Evolutionary conservation across 73 alveolate species (phyloP), one percentile per base, ranked within the genome.

Genomic region (Durusdinium trenchii): DNA sequence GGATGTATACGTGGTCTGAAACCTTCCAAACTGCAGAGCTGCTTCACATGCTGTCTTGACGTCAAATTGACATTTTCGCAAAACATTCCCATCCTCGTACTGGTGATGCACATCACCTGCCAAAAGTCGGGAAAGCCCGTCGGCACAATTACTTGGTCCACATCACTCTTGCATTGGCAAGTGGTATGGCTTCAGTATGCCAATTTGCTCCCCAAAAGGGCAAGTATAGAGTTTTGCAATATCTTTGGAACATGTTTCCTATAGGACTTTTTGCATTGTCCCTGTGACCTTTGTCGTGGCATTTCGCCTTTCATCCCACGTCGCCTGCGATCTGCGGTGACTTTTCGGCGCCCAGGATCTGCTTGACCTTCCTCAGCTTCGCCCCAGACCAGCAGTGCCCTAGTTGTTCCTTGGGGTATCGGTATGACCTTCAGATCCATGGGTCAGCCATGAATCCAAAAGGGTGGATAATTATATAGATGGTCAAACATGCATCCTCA

Each of bases 291-390:
- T 36, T 60, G 18, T 0, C 54, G n/a, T 75, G 54, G 14, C 50
- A 36, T 30, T 16, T 57, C 23, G 32, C 69, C 57, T 16, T n/a
- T n/a, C 32, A 40, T 30, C 40, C 26, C 38, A n/a, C n/a, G 50
- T 28, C 85, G 73, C 98, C 98, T 91, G 98, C 98, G 6, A 91
- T 38, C 78, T 91, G 98, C 38, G 98, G 98, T 35, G 85, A 76
- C 85, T 78, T 91, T 61, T 91, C 98, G 2, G 87, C 89, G 51
- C 85, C 90, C 32, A 91, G 76, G 76, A 91, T 42, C 57, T 57
- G 98, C 57, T 91, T 91, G 40, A 91, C 98, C 89, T 91, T 91
- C 89, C 98, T 78, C 75, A 42, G 94, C 47, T 51, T 50, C 67
- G 75, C 75, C 43, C 73, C 73, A 60, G n/a, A 32, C 73, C 73